Conservation (phyloP, 306 rosid species). For the Inga laurina region DNA sequence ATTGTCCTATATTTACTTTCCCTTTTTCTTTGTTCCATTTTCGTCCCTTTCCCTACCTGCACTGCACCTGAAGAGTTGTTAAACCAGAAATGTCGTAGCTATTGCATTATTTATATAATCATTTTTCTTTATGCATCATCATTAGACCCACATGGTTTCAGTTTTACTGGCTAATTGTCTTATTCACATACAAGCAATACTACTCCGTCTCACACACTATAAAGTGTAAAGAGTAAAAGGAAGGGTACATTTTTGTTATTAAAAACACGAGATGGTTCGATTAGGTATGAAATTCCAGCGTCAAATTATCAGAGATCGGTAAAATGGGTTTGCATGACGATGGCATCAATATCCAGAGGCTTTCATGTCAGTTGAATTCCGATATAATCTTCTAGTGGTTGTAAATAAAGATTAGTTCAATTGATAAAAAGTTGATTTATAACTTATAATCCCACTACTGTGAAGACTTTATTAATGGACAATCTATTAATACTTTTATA, state of each 20-base stretch:
- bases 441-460: too few species aligned
- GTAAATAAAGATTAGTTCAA: too few species aligned
- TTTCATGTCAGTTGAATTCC: conserved; percentile 22
- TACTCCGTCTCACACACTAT: not conserved
- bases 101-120: conserved; percentile 9
- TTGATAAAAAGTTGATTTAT: too few species aligned
- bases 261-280: not conserved
- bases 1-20: not conserved
- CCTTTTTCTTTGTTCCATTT: not conserved
- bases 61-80: conserved; percentile 8
- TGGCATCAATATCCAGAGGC: not conserved
- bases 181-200: not conserved
- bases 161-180: not conserved
- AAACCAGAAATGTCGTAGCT: conserved; percentile 25
- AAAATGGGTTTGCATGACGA: conserved; percentile 10
- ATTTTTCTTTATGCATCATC: not conserved
- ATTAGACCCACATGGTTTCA: not conserved
- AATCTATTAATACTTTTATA: too few species aligned
- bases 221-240: not conserved
- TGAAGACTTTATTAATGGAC: too few species aligned
- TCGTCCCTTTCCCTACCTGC: not conserved
- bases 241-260: not conserved
- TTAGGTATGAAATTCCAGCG: not conserved
- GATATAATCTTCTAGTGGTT: too few species aligned
- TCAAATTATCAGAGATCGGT: not conserved